These are phyloP conservation scores for Moesziomyces aphidis DNA, from an alignment of 1,284 basidiomycete species.

Conservation along the genomic window DNA sequence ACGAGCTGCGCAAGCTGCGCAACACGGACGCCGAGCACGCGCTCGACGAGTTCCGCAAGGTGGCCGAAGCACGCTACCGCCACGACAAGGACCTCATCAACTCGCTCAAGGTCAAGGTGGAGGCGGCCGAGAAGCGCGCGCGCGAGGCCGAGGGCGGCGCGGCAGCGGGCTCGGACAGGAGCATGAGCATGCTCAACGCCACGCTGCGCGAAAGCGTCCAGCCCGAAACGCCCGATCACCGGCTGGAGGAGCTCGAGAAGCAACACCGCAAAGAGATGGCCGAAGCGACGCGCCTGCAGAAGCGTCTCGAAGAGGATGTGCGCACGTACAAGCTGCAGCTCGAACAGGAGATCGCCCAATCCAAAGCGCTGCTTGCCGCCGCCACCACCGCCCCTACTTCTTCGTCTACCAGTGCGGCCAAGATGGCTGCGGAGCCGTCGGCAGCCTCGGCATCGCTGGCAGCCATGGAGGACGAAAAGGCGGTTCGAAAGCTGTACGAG, in stretches of 20 bases:
- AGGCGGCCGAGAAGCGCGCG: slow-evolving; percentile 43
- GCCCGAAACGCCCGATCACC: slow-evolving; percentile 14
- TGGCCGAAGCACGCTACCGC: slow-evolving; percentile 52
- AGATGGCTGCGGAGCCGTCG: neutral
- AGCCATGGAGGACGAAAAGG: slow-evolving; percentile 50
- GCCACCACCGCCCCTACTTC: slow-evolving; percentile 6
- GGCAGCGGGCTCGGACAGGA: slow-evolving; percentile 16
- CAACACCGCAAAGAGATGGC: slow-evolving; percentile 32
- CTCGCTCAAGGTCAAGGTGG: slow-evolving; percentile 46
- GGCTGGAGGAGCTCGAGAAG: slow-evolving; percentile 33
- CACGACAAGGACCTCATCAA: slow-evolving; percentile 45
- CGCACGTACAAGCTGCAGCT: slow-evolving; percentile 39
- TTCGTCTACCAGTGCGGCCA: neutral
- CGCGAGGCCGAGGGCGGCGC: slow-evolving; percentile 20
- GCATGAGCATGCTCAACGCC: slow-evolving; percentile 39
- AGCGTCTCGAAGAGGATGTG: slow-evolving; percentile 42
- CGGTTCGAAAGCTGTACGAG: slow-evolving; percentile 64
- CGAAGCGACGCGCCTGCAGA: slow-evolving; percentile 20
- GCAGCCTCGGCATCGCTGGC: slow-evolving; percentile 20
- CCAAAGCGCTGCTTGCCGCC: slow-evolving; percentile 31
- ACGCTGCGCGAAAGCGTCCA: slow-evolving; percentile 33
- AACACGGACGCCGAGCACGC: slow-evolving; percentile 52
- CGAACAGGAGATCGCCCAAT: slow-evolving; percentile 47
- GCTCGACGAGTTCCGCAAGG: slow-evolving; percentile 55
- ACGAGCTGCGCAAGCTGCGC: slow-evolving; percentile 59